phyloP scores from a whole-genome alignment of 2,329 filamentous ascomycete species.

The Epichloe scottii region DNA sequence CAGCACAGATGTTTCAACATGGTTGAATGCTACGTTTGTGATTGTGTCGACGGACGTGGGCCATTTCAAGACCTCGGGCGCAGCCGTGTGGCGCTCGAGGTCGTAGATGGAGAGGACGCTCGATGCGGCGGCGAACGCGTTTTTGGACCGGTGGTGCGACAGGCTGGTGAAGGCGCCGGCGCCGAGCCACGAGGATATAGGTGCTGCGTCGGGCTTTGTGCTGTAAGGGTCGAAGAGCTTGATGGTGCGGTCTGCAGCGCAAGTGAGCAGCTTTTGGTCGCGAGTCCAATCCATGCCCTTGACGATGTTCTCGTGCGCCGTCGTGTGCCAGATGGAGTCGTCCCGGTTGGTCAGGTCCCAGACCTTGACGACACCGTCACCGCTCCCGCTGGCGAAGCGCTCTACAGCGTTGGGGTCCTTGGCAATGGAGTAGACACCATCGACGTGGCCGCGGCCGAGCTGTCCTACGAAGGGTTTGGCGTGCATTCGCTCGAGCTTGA shows the following conservation, averaged over 20 bases:
- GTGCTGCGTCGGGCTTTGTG: conserved; percentile 53
- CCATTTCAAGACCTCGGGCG: conserved; percentile 75
- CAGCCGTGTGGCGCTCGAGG: conserved; percentile 64
- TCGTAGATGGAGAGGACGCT: conserved; percentile 81
- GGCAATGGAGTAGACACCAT: conserved; percentile 68
- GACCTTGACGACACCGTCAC: conserved; percentile 88
- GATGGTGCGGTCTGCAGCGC: conserved; percentile 72
- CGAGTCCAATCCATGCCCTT: conserved; percentile 84
- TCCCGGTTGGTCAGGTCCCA: conserved; percentile 66
- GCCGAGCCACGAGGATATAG: conserved; percentile 75
- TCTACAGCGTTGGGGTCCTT: conserved; percentile 67
- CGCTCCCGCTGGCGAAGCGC: conserved; percentile 69
- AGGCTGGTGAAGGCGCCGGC: conserved; percentile 70
- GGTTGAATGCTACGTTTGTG: conserved; percentile 78
- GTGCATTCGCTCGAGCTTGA: conserved; percentile 90
- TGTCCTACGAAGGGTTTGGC: conserved; percentile 63
- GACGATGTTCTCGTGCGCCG: conserved; percentile 87
- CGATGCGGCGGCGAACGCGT: conserved; percentile 69
- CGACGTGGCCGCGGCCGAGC: conserved; percentile 81
- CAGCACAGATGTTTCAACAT: conserved; percentile 83
- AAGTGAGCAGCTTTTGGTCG: conserved; percentile 75
- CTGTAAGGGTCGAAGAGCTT: conserved; percentile 89
- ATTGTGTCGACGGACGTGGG: conserved; percentile 85
- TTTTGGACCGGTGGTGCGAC: conserved; percentile 66
- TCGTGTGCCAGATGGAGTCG: conserved; percentile 57